A percentile compares a stretch with the other conserved stretches of the same genome.
phyloP scores from a whole-genome alignment of 345 rosid genomes.

The Turnera subulata region DNA sequence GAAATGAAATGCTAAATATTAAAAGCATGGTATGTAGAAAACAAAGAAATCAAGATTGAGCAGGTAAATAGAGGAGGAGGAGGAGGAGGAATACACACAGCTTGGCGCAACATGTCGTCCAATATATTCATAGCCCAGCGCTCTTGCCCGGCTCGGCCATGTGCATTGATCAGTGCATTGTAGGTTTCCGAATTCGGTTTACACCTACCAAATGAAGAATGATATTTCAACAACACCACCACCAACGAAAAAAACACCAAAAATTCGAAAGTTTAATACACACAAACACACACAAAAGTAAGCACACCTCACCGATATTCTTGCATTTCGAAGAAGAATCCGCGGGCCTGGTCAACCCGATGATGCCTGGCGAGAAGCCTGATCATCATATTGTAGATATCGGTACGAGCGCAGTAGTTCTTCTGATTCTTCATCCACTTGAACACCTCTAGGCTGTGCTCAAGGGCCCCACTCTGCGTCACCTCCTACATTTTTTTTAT shows the following conservation, averaged over 20 bases:
- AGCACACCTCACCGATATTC: constrained; percentile 78
- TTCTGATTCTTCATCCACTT: constrained; percentile 78
- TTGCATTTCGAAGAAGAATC: constrained; percentile 95
- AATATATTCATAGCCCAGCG: constrained; percentile 93
- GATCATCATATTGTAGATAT: constrained; percentile 86
- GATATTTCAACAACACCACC: too few species aligned
- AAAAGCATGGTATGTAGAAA: too few species aligned
- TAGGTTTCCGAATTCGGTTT: constrained; percentile 87
- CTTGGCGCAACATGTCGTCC: constrained; percentile 79
- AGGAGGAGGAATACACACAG: constrained; percentile 64
- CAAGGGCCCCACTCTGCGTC: constrained; percentile 67
- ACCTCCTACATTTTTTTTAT: constrained; percentile 63
- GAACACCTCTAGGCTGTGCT: constrained; percentile 58
- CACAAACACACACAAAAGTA: too few species aligned
- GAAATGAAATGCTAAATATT: too few species aligned
- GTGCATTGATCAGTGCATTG: constrained; percentile 84
- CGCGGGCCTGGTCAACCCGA: constrained; percentile 77
- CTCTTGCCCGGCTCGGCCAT: constrained; percentile 89
- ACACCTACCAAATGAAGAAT: constrained; percentile 45
- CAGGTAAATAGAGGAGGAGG: constrained; percentile 15
- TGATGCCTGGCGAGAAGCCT: constrained; percentile 80
- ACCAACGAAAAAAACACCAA: background rate
- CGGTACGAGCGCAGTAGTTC: constrained; percentile 75
- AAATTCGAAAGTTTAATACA: too few species aligned
- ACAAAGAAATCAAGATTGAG: constrained; percentile 24